A percentile compares a stretch with the other conserved stretches of the same genome.
These are phyloP conservation scores for Cantharellus anzutake DNA, from an alignment of 768 basidiomycete species.

Conservation along the genomic window DNA sequence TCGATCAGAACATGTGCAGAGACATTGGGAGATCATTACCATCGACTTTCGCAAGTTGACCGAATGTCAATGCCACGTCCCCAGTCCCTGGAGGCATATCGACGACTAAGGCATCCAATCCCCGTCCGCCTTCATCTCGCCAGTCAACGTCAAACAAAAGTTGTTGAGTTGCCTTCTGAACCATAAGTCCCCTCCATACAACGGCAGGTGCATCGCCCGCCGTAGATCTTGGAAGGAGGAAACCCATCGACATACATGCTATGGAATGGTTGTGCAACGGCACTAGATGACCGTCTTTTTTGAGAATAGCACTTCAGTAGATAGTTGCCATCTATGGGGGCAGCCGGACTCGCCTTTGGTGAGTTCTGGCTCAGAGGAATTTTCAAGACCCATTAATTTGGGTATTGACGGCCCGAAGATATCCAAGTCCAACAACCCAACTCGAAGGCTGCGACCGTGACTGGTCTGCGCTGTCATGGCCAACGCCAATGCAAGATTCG, in stretches of 20 bases:
- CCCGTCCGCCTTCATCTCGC: slow-evolving; percentile 21
- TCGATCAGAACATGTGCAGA: background rate
- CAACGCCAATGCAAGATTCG: slow-evolving; percentile 65
- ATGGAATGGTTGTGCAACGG: slow-evolving; percentile 79
- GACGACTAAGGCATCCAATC: slow-evolving; percentile 37
- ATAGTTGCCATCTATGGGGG: too few relatives aligned
- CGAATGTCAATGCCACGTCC: slow-evolving; percentile 83
- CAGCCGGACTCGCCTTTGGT: slow-evolving; percentile 33
- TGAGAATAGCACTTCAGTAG: too few relatives aligned
- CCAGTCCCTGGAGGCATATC: slow-evolving; percentile 98
- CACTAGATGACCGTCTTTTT: slow-evolving; percentile 49
- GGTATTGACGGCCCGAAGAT: slow-evolving; percentile 92
- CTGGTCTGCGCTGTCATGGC: slow-evolving; percentile 20
- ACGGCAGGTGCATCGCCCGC: slow-evolving; percentile 31
- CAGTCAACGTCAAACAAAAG: slow-evolving; percentile 93
- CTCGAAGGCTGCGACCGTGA: slow-evolving; percentile 18
- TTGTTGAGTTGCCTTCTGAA: slow-evolving; percentile 94
- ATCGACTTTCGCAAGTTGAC: slow-evolving; percentile 68
- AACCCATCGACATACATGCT: slow-evolving; percentile 95
- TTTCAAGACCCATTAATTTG: slow-evolving; percentile 76
- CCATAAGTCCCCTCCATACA: slow-evolving; percentile 96
- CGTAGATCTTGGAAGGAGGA: slow-evolving; percentile 46
- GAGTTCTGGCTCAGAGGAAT: slow-evolving; percentile 56
- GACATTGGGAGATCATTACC: slow-evolving; percentile 24
- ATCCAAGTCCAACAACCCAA: slow-evolving; percentile 86